Evolutionary conservation across 108 stramenopile genomes (phyloP), one percentile per base, ranked within the genome.

Genomic region (Nitzschia palea): DNA sequence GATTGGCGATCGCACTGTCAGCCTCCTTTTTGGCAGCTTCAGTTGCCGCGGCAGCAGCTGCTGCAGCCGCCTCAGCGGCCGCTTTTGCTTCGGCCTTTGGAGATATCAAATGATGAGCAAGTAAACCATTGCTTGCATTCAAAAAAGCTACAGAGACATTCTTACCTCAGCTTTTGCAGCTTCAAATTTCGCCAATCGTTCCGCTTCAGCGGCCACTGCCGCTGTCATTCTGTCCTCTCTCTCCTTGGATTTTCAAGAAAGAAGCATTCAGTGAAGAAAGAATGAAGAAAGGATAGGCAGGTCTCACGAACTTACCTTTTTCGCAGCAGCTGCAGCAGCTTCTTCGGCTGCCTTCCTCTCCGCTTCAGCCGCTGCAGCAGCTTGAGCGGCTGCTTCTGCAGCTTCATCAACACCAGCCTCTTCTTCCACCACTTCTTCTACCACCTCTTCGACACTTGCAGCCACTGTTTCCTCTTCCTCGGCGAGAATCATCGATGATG

Each of bases 1-100:
- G 48, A 2, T 28, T 10, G 2, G 68, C 29, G 32, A 60, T 50
- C 5, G 68, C 68, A 26, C 58, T 37, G 22, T 50, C 68, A 2
- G 62, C 43, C 4, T 40, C 45, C 30, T 70, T 70, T 28, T 44
- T 56, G 3, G 68, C 68, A 18, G 43, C 56, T 27, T 40, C 47
- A 4, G 43, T 58, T 36, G 44, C 54, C 14, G 67, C 67, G 14
- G 67, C 55, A 6, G 54, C 67, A 27, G 20, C 55, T n/a, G 54
- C 67, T 25, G 62, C 62, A 2, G 26, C 28, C 8, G 22, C 18
- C 40, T 60, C 20, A 18, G 59, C 59, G 2, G 26, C 28, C 8
- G 22, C 18, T 60, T 60, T 25, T 23, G 59, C 59, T 47, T 26
- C 62, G 5, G 27, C 62, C 37, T 45, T 3, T 20, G 6, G 27